Percentiles rank a stretch among this genome's conserved stretches.
Conservation (phyloP, 768 basidiomycete genomes). For the Suillus americanus region DNA sequence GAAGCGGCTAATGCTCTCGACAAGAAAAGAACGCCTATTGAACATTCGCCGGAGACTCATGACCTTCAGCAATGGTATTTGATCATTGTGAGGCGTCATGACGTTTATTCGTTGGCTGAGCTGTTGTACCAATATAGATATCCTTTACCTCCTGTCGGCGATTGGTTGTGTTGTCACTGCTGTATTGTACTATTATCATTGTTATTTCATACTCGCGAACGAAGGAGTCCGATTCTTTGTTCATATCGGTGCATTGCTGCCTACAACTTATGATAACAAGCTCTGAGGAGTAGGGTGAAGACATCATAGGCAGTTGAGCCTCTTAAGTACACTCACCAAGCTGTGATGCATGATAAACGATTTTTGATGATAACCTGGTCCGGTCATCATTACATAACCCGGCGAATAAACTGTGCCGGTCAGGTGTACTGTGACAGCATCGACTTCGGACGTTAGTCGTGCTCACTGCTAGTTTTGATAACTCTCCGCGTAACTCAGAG, state of each 20-base stretch:
- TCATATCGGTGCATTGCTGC: neutral
- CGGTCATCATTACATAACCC: neutral
- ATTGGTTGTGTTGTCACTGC: neutral
- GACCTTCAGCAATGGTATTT: slow-evolving; percentile 19
- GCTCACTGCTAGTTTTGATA: neutral
- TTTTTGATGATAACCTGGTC: no score
- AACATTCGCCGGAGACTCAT: slow-evolving; percentile 37
- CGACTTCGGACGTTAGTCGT: neutral
- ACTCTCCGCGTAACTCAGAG: neutral
- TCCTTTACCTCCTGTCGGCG: neutral
- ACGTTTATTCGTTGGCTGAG: neutral
- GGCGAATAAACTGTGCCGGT: neutral
- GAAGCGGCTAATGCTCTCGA: slow-evolving; percentile 34
- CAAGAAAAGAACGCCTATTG: slow-evolving; percentile 36
- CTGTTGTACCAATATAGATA: neutral
- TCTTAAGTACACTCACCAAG: no score
- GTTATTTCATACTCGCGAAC: neutral
- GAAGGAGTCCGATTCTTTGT: neutral
- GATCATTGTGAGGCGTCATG: neutral
- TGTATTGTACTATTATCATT: neutral
- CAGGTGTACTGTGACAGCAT: slow-evolving; percentile 1
- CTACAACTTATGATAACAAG: neutral
- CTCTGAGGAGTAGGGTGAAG: neutral
- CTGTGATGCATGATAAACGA: no score
- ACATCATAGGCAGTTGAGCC: no score